These are phyloP conservation scores for Ephemerocybe angulata DNA, from an alignment of 768 basidiomycete species.

Conservation along the genomic window DNA sequence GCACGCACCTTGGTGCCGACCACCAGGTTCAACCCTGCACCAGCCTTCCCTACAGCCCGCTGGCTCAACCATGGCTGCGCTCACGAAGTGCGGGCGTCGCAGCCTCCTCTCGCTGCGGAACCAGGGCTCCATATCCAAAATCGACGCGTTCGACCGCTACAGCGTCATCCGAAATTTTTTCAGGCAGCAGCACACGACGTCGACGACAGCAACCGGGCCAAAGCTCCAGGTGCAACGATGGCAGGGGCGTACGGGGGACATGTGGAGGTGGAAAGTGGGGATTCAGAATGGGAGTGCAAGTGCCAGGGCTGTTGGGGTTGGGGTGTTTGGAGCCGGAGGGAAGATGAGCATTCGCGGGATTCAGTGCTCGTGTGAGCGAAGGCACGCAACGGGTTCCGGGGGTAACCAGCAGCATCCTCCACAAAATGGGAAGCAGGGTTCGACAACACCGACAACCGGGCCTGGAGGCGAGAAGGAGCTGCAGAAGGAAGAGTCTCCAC, in stretches of 20 bases:
- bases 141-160: conserved; percentile 48
- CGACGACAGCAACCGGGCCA: conserved; percentile 10
- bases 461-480: neutral
- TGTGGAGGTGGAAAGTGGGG: neutral
- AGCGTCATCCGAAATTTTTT: conserved; percentile 58
- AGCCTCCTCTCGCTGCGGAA: neutral
- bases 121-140: neutral
- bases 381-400: neutral
- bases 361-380: neutral
- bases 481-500: neutral
- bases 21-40: neutral
- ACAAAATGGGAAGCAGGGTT: neutral
- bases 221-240: neutral
- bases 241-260: neutral
- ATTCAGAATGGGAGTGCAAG: neutral
- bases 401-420: neutral
- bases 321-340: too few species aligned
- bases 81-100: conserved; percentile 1
- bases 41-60: neutral
- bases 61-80: neutral
- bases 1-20: too few species aligned
- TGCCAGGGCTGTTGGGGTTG: neutral
- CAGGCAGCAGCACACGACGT: conserved; percentile 29
- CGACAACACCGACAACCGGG: neutral
- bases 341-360: neutral